phyloP scores from a whole-genome alignment of 2,329 filamentous ascomycete genomes.

The Talaromyces sp. region DNA sequence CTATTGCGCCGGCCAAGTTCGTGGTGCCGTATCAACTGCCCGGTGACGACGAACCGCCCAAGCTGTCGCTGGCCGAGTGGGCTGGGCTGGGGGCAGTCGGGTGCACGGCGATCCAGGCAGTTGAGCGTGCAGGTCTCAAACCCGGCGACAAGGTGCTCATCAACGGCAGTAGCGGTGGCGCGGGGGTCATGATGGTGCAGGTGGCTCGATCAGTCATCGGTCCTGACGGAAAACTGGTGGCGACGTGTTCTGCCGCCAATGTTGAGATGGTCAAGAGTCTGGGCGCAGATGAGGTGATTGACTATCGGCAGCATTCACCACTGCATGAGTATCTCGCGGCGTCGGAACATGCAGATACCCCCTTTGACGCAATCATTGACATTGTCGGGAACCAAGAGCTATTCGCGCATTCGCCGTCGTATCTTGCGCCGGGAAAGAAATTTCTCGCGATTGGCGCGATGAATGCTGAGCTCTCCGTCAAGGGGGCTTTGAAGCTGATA shows the following conservation, averaged over 20 bases:
- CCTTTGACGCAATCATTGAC: constrained; percentile 6
- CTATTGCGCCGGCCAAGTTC: neutral
- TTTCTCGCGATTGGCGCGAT: neutral
- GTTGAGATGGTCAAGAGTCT: constrained; percentile 58
- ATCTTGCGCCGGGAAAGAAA: neutral
- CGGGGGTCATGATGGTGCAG: constrained; percentile 4
- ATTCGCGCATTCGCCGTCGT: neutral
- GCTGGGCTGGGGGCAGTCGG: neutral
- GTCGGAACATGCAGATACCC: neutral
- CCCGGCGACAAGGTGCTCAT: constrained; percentile 2
- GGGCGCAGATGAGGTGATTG: constrained; percentile 67
- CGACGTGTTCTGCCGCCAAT: constrained; percentile 44
- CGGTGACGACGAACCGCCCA: neutral
- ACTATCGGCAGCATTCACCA: constrained; percentile 44
- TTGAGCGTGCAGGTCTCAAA: neutral
- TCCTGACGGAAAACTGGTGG: neutral
- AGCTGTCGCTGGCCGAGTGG: constrained; percentile 1
- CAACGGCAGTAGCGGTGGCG: constrained; percentile 1
- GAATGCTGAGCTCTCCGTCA: neutral
- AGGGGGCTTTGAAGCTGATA: neutral
- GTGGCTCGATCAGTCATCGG: neutral
- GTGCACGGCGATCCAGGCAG: neutral
- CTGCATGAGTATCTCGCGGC: neutral
- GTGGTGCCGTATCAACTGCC: neutral
- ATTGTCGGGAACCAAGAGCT: constrained; percentile 3